Conservation (phyloP, 306 rosid species). For the Fagus sylvatica region DNA sequence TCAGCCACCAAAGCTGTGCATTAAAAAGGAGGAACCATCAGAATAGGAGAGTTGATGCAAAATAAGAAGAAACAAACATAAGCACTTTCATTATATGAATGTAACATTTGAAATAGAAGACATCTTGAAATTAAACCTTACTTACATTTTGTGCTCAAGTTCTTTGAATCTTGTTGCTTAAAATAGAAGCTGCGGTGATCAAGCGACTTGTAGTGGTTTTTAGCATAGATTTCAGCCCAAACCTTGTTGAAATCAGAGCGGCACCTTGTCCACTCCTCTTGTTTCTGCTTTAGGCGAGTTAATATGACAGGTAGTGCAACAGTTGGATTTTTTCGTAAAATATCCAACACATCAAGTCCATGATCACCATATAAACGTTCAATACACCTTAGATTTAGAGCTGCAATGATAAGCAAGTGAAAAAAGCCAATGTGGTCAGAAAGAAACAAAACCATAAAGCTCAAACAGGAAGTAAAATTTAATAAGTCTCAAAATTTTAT, state of each 20-base stretch:
- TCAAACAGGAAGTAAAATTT: constrained; percentile 8
- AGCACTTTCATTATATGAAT: constrained; percentile 17
- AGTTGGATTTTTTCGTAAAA: constrained; percentile 83
- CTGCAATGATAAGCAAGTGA: constrained; percentile 40
- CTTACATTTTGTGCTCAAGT: constrained; percentile 92
- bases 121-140: constrained; percentile 20
- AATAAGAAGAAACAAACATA: background rate
- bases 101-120: background rate
- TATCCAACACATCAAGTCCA: constrained; percentile 93
- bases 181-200: constrained; percentile 98
- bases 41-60: background rate
- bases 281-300: constrained; percentile 94
- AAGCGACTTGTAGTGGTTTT: constrained; percentile 95
- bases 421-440: constrained; percentile 4
- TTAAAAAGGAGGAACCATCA: constrained; percentile 9
- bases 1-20: constrained; percentile 82
- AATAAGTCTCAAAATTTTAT: background rate
- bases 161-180: constrained; percentile 99
- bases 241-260: constrained; percentile 92
- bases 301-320: constrained; percentile 79
- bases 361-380: constrained; percentile 98
- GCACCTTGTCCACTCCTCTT: constrained; percentile 96
- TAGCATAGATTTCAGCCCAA: constrained; percentile 96
- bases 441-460: constrained; percentile 8
- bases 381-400: constrained; percentile 87